Percentiles rank a stretch among this genome's conserved stretches.
Conservation (phyloP, 192 early-diverging fungal genomes). For the Coemansia sp. region DNA sequence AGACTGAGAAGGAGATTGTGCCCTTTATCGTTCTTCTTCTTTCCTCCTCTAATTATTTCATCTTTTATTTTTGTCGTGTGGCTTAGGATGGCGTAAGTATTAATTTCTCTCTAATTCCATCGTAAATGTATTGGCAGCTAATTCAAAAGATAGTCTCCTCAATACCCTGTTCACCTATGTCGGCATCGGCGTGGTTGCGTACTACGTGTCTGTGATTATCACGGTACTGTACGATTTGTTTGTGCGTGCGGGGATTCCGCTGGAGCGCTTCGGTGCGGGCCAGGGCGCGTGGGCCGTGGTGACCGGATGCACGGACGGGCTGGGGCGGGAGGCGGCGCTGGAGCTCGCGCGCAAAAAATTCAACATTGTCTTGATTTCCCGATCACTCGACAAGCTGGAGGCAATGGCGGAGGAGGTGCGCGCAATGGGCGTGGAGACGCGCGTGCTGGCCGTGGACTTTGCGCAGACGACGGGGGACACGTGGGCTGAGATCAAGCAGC, state of each 20-base stretch:
- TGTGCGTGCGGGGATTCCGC: constrained; percentile 30
- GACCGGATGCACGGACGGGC: constrained; percentile 94
- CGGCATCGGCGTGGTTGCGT: constrained; percentile 45
- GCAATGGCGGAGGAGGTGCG: constrained; percentile 62
- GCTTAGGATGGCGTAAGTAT: constrained; percentile 1
- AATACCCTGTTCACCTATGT: constrained; percentile 40
- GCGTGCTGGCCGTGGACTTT: constrained; percentile 81
- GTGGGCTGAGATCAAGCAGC: constrained; percentile 60
- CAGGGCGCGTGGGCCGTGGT: constrained; percentile 63
- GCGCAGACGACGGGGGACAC: constrained; percentile 45
- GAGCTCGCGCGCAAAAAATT: constrained; percentile 81
- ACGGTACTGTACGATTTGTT: constrained; percentile 45
- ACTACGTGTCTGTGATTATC: constrained; percentile 35
- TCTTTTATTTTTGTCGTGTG: background rate
- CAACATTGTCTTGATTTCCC: constrained; percentile 81
- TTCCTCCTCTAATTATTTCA: background rate
- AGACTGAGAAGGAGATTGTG: background rate
- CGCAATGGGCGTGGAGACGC: constrained; percentile 58
- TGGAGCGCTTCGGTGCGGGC: constrained; percentile 49
- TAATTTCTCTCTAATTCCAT: background rate
- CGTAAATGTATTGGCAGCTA: background rate
- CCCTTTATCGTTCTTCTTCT: background rate
- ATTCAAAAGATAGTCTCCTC: constrained; percentile 16
- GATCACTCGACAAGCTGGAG: constrained; percentile 77
- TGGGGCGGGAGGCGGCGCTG: constrained; percentile 90